Evolutionary conservation across 2,329 filamentous ascomycete genomes (phyloP).

Genomic region (Aspergillus quadricinctus): DNA sequence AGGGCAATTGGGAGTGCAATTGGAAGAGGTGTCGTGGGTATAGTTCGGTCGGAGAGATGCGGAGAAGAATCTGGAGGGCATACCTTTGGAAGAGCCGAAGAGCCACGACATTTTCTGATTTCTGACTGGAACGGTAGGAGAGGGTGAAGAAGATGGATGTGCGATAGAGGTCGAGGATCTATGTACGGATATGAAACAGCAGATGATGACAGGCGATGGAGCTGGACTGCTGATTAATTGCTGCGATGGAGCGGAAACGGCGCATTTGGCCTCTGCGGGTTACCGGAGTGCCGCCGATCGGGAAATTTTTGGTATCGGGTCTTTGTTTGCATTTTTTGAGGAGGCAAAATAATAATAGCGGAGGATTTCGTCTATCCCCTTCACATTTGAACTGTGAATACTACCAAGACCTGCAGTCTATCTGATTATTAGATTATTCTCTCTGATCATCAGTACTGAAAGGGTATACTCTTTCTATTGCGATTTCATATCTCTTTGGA

Average conservation of each 20-base stretch:
- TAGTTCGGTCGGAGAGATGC: slow-evolving; percentile 2
- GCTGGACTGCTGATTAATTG: slow-evolving; percentile 17
- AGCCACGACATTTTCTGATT: slow-evolving; percentile 30
- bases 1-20: neutral
- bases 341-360: neutral
- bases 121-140: neutral
- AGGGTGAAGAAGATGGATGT: neutral
- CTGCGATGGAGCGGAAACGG: slow-evolving; percentile 10
- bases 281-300: slow-evolving; percentile 16
- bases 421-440: neutral
- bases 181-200: neutral
- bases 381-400: slow-evolving; percentile 4
- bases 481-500: slow-evolving; percentile 1
- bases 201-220: slow-evolving; percentile 1
- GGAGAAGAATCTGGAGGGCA: slow-evolving; percentile 5
- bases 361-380: slow-evolving; percentile 8
- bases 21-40: slow-evolving; percentile 2
- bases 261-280: slow-evolving; percentile 15
- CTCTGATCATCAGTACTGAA: neutral
- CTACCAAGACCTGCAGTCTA: neutral
- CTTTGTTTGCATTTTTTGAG: slow-evolving; percentile 12
- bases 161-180: neutral
- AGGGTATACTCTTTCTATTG: neutral
- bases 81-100: slow-evolving; percentile 34
- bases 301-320: slow-evolving; percentile 8